Evolutionary conservation across 2,329 filamentous ascomycete genomes (phyloP), one percentile per base, ranked within the genome.

Genomic region (Exophiala sp.): DNA sequence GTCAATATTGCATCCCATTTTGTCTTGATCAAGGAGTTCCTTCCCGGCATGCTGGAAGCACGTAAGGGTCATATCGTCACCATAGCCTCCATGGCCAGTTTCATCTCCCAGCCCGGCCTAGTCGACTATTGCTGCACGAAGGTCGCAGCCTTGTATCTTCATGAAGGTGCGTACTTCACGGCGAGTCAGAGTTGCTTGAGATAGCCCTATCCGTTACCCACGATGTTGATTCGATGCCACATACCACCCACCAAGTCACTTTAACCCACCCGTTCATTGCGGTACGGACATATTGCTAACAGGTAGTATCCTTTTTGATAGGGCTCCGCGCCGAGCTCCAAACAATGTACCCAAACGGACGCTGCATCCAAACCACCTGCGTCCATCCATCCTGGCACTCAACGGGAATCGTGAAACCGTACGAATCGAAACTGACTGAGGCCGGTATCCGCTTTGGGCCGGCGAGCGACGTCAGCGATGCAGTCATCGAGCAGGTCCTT

Each of bases 1-100:
- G 81, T 88, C 59, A 89, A 88, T 67, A 72, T 80, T 0, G 64
- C 88, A 24, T 73, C 81, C 2, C 83, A 84, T 67, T 86, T 80
- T 70, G 82, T 76, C 72, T 73, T 81, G n/a, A 68, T 76, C 5
- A 77, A 80, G 62, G 76, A 82, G 50, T 88, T 88, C 66, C 69
- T 89, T 1, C 85, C 85, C 0, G 64, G 69, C 57, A 84, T 89
- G 75, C 66, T 83, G 44, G 63, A 67, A 6, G 63, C 63, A 10
- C 81, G 87, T 68, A 84, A 88, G 68, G 85, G 85, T 52, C 85
- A 85, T 74, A 65, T 88, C 34, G 82, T 88, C 18, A 88, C 82
- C 0, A 75, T 88, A 18, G 80, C 85, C 11, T 82, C 77, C 1
- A 72, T 80, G 42, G 82, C 83, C 0, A 76, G 77, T 10, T 86